phyloP scores from a whole-genome alignment of 805 yeast species.

The Candida hungchunana region DNA sequence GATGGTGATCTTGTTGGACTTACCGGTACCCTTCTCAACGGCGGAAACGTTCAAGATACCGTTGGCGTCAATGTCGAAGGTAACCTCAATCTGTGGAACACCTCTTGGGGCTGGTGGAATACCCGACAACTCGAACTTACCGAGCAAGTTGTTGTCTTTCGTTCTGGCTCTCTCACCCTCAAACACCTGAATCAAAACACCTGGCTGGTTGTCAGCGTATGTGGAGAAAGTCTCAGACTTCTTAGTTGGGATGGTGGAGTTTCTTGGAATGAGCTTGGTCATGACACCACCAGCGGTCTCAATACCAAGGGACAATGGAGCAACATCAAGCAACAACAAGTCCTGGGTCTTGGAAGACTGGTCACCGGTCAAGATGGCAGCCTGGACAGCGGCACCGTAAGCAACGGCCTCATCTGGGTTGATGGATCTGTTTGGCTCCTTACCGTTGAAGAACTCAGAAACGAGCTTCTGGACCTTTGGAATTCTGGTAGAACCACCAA shows the following conservation, averaged over 20 bases:
- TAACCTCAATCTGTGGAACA: constrained; percentile 96
- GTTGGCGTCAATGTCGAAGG: constrained; percentile 95
- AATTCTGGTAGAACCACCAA: constrained; percentile 98
- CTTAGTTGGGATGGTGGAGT: constrained; percentile 96
- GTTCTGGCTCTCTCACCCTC: constrained; percentile 99
- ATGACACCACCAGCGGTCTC: constrained; percentile 99
- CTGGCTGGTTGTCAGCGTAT: constrained; percentile 97
- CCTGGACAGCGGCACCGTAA: constrained; percentile 98
- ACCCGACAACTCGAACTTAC: constrained; percentile 94
- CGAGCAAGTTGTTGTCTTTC: constrained; percentile 92
- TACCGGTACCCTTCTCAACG: constrained; percentile 97
- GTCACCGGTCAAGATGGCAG: constrained; percentile 95
- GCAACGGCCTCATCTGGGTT: constrained; percentile 99
- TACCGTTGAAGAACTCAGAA: constrained; percentile 95
- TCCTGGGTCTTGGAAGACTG: constrained; percentile 95
- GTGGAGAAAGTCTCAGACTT: constrained; percentile 96
- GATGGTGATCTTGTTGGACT: constrained; percentile 93
- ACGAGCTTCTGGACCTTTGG: constrained; percentile 95
- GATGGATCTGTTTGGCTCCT: constrained; percentile 93
- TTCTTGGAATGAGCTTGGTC: constrained; percentile 96
- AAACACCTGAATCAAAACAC: constrained; percentile 94
- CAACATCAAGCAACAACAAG: constrained; percentile 89
- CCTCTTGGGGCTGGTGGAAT: constrained; percentile 99
- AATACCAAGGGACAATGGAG: constrained; percentile 95
- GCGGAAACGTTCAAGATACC: constrained; percentile 97